These are phyloP conservation scores for Caryopteris hybrid DNA, from an alignment of 305 asterid species.

Conservation along the genomic window DNA sequence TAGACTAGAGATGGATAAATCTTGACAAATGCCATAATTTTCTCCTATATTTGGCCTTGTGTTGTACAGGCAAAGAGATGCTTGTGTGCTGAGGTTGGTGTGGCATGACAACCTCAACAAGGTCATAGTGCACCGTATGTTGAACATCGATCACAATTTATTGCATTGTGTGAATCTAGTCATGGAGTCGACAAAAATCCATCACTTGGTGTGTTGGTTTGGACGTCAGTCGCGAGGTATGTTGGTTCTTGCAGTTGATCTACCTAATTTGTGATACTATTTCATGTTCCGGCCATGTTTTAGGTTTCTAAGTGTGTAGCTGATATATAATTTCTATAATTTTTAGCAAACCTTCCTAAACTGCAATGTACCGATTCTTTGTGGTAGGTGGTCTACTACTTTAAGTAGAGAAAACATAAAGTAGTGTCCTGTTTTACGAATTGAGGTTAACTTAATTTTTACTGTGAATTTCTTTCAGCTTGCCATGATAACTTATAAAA, in stretches of 20 bases:
- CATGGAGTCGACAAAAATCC: no score
- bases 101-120: neutral
- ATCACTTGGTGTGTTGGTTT: no score
- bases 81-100: neutral
- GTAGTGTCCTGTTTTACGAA: no score
- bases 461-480: no score
- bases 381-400: no score
- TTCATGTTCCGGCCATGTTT: neutral
- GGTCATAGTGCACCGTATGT: no score
- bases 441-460: no score
- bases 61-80: neutral
- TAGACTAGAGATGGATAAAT: neutral
- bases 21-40: neutral
- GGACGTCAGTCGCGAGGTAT: neutral
- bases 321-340: no score
- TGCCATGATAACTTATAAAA: no score
- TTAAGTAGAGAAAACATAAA: no score
- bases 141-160: neutral
- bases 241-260: neutral
- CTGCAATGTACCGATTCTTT: no score
- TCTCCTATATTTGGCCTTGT: slow-evolving; percentile 5
- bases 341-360: neutral
- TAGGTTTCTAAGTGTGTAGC: neutral
- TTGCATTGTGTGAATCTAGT: no score
- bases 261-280: neutral